These are phyloP conservation scores for Trichocomaceae sp. DNA, from an alignment of 2,329 filamentous ascomycete species.

Conservation along the genomic window DNA sequence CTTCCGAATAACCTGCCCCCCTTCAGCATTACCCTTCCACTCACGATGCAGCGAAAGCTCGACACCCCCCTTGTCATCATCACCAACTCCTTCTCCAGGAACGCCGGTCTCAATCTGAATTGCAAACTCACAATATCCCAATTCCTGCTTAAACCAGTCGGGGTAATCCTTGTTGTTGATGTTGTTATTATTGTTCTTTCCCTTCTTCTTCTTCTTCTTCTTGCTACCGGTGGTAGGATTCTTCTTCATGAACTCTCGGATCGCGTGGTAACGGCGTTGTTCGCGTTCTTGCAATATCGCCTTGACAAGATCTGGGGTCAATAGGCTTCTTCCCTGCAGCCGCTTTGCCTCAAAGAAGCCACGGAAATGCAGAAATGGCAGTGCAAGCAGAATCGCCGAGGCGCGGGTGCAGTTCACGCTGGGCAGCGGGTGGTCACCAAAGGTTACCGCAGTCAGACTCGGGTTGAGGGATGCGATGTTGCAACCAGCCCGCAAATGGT, in stretches of 20 bases:
- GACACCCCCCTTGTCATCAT: not conserved
- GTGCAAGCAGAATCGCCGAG: slow-evolving; percentile 24
- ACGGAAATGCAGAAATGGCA: slow-evolving; percentile 23
- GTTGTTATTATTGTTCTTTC: too few species aligned
- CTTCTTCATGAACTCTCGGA: slow-evolving; percentile 13
- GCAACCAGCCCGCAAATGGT: slow-evolving; percentile 13
- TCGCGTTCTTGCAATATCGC: slow-evolving; percentile 26
- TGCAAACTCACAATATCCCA: slow-evolving; percentile 21
- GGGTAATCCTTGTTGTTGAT: slow-evolving; percentile 2
- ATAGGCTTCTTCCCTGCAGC: not conserved
- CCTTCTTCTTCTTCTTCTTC: not conserved
- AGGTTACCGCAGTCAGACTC: slow-evolving; percentile 19
- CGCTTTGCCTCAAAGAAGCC: slow-evolving; percentile 19
- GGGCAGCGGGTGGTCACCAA: slow-evolving; percentile 17
- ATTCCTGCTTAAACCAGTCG: slow-evolving; percentile 10
- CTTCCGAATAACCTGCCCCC: not conserved
- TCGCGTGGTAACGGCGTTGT: slow-evolving; percentile 21
- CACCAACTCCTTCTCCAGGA: not conserved
- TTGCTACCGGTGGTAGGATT: not conserved
- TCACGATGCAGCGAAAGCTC: slow-evolving; percentile 13
- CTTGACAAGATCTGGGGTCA: slow-evolving; percentile 17
- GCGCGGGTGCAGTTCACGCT: slow-evolving; percentile 15
- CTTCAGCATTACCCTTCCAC: slow-evolving; percentile 5
- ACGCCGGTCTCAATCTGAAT: not conserved
- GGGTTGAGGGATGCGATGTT: slow-evolving; percentile 15